Base-by-base conservation (phyloP, 768 basidiomycete genomes). In the Naganishia vaughanmartiniae region DNA sequence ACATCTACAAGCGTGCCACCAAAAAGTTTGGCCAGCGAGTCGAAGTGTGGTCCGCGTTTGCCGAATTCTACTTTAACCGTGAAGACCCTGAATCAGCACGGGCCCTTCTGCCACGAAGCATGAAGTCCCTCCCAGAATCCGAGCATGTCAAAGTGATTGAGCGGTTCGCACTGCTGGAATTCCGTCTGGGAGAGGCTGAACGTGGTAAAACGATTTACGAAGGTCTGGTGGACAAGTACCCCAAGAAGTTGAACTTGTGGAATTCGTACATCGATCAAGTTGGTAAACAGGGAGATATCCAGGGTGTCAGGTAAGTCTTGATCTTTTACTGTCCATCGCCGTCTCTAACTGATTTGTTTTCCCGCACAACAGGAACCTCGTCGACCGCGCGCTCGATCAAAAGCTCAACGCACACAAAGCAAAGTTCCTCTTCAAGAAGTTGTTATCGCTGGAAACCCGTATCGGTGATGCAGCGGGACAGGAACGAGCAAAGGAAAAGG, bases 361-460 rank as follows among this genome's bases (percentile, higher is more conserved):
- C 24, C 54, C 12, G 17, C 9, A 19, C 15, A n/a, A 4, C 75
- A 92, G 94, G 71, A 90, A 88, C 70, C 79, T 98, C n/a, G 93
- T 98, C 75, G 87, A 89, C 70, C 89, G 95, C 19, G 87, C 92
- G 12, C 83, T 98, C 12, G 81, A 87, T 12, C 84, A 88, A 28
- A 97, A 96, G 78, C 89, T 96, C 85, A 95, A 93, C 15, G 91
- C 88, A 76, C 90, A 93, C 79, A 95, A 94, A 83, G 94, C 94
- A 26, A 97, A 96, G 92, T 87, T 89, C 33, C 89, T 97, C 82
- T 98, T 99, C 87, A 99, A 99, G 83, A 97, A 97, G 81, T 96
- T 94, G 92, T 84, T 98, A 36, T 89, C 89, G 70, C 82, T 96
- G 46, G 96, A 98, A 81, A 87, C 87, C 74, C 86, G 87, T 74